phyloP scores from a whole-genome alignment of 2,329 filamentous ascomycete species.

The Alternaria novae-zelandiae region DNA sequence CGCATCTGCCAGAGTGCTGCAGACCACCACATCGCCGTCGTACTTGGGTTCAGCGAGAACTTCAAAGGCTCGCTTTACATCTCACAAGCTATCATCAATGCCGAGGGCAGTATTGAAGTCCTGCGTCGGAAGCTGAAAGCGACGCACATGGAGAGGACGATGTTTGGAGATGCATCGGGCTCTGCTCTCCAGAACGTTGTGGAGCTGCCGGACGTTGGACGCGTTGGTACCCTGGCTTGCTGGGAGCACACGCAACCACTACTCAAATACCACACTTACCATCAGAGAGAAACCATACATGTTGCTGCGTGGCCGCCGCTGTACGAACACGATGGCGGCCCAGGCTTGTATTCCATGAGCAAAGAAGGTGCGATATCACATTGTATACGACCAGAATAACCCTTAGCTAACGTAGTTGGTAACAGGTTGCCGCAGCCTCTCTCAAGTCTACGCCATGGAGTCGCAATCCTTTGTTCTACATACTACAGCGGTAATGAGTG shows the following conservation, averaged over 20 bases:
- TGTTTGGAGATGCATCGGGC: constrained; percentile 51
- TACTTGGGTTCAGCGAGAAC: constrained; percentile 51
- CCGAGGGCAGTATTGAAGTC: constrained; percentile 45
- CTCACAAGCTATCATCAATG: constrained; percentile 47
- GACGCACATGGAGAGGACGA: constrained; percentile 53
- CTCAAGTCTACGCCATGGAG: constrained; percentile 65
- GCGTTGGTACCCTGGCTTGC: constrained; percentile 42
- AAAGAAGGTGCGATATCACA: constrained; percentile 36
- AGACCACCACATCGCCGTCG: constrained; percentile 43
- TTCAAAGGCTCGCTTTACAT: constrained; percentile 50
- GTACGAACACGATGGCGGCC: constrained; percentile 35
- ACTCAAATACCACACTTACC: constrained; percentile 51
- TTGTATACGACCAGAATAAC: neutral
- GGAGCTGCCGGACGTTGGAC: constrained; percentile 37
- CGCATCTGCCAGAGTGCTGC: constrained; percentile 48
- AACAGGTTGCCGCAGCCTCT: constrained; percentile 38
- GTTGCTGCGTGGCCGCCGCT: constrained; percentile 52
- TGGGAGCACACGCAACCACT: constrained; percentile 54
- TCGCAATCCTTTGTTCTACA: constrained; percentile 63
- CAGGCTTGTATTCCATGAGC: constrained; percentile 47
- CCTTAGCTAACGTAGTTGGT: neutral
- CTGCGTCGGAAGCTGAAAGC: constrained; percentile 52
- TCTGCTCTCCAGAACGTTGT: constrained; percentile 46
- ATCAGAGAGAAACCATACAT: constrained; percentile 50
- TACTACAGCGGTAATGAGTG: constrained; percentile 55